Evolutionary conservation across 306 rosid genomes (phyloP).

Genomic region (Fagus crenata): DNA sequence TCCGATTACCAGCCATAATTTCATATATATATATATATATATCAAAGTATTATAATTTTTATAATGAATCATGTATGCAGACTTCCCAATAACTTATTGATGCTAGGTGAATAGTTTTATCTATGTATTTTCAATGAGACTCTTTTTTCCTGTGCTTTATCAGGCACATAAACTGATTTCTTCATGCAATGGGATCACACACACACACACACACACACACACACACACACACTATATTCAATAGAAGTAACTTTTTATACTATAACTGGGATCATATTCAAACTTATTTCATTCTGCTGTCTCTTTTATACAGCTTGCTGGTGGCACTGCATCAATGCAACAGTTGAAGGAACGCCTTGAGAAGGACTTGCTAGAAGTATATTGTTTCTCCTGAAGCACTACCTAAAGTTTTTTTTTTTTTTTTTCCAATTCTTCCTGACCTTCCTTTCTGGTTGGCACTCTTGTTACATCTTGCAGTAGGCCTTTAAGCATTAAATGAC

Average conservation of each 20-base stretch:
- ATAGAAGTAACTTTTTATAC: slow-evolving; percentile 6
- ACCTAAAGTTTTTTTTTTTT: neutral
- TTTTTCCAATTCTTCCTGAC: neutral
- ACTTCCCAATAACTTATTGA: neutral
- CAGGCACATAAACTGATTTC: neutral
- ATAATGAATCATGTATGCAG: neutral
- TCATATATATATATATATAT: neutral
- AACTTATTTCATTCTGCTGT: slow-evolving; percentile 22
- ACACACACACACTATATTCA: neutral
- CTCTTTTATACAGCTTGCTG: slow-evolving; percentile 73
- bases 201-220: no score
- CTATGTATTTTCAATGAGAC: neutral
- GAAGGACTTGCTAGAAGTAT: slow-evolving; percentile 95
- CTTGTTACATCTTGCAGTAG: neutral
- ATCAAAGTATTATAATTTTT: neutral
- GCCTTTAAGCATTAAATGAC: neutral
- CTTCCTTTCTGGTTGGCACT: neutral
- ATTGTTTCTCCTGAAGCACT: neutral
- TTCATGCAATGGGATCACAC: neutral
- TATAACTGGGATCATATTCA: slow-evolving; percentile 1
- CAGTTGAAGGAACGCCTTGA: slow-evolving; percentile 95
- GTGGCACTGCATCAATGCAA: slow-evolving; percentile 99
- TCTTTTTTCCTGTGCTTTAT: neutral
- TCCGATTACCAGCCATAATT: neutral
- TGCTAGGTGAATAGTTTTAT: neutral